phyloP scores from a whole-genome alignment of 2,329 filamentous ascomycete genomes.

The Fonsecaea monophora region DNA sequence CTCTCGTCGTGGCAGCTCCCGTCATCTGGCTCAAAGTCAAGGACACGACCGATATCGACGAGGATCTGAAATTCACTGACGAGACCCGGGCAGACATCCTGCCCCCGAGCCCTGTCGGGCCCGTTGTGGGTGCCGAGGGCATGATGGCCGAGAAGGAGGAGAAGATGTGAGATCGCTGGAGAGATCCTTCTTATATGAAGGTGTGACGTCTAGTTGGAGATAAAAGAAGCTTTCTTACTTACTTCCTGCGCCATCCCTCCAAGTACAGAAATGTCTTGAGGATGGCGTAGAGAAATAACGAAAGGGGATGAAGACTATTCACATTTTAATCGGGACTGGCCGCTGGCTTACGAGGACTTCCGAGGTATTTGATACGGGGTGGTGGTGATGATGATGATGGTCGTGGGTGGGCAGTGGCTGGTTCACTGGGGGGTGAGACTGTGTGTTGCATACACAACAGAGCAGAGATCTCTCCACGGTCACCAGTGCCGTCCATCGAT shows the following conservation, averaged over 20 bases:
- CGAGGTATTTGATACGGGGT: no score
- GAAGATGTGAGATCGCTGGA: neutral
- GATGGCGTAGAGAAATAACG: no score
- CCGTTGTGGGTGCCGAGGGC: conserved; percentile 31
- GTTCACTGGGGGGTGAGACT: no score
- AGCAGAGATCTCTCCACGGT: no score
- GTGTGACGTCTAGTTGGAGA: neutral
- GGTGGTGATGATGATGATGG: no score
- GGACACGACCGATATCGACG: conserved; percentile 75
- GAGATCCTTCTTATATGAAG: neutral
- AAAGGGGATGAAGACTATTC: no score
- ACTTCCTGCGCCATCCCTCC: neutral
- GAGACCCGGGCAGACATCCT: conserved; percentile 76
- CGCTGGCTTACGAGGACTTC: no score
- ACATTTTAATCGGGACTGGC: no score
- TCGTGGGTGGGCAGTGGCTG: no score
- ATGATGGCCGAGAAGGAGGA: conserved; percentile 30
- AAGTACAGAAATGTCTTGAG: neutral
- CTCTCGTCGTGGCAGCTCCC: conserved; percentile 75
- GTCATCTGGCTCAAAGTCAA: conserved; percentile 78
- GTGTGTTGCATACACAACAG: no score
- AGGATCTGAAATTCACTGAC: conserved; percentile 81
- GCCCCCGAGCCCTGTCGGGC: conserved; percentile 25
- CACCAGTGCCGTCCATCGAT: no score
- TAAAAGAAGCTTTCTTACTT: neutral